Conservation (phyloP, 257 asterid genomes). For the Solanum pennellii region DNA sequence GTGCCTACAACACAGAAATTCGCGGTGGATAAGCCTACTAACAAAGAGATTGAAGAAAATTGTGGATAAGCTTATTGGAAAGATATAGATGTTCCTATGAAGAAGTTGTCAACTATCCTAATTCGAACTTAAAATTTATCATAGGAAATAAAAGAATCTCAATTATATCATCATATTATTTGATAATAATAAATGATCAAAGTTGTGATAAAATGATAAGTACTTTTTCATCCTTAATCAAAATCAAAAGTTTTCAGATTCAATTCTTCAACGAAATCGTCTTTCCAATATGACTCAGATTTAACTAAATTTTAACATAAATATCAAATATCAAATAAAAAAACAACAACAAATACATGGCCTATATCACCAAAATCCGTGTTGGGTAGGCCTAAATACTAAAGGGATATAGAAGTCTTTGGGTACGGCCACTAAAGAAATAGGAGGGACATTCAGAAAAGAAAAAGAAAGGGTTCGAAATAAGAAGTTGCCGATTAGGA, state of each 20-base stretch:
- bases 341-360: not conserved
- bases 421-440: not conserved
- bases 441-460: not conserved
- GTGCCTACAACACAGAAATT: not conserved
- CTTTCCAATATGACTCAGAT: rapidly evolving
- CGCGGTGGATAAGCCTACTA: not conserved
- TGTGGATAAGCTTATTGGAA: not conserved
- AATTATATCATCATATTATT: not conserved
- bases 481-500: not conserved
- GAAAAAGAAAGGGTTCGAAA: not conserved
- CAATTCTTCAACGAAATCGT: too few relatives aligned
- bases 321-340: too few relatives aligned
- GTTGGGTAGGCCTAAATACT: not conserved
- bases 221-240: too few relatives aligned
- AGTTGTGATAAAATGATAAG: too few relatives aligned
- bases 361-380: not conserved
- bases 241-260: too few relatives aligned
- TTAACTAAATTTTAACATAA: too few relatives aligned
- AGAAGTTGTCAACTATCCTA: not conserved
- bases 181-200: too few relatives aligned
- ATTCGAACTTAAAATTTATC: not conserved
- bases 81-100: not conserved
- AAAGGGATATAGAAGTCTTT: not conserved
- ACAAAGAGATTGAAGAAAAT: not conserved
- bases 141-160: not conserved